Evolutionary conservation across 495 filamentous ascomycete species (phyloP).

Genomic region (Aspergillus egyptiacus): DNA sequence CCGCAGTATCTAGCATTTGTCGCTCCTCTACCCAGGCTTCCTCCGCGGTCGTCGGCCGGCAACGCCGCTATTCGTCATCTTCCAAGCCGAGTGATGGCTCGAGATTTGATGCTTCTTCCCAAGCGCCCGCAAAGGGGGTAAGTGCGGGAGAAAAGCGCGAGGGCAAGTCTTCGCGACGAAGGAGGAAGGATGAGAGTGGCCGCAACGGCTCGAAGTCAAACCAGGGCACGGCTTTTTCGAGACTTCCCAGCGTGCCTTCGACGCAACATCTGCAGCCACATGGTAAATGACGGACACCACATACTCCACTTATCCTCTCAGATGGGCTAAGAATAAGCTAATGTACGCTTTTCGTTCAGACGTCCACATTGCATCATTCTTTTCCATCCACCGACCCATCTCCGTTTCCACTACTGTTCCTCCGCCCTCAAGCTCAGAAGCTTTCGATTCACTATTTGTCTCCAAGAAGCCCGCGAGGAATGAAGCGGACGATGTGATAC

Average conservation of each 20-base stretch:
- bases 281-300: conserved; percentile 43
- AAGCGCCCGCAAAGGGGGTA: conserved; percentile 38
- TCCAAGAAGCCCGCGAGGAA: conserved; percentile 43
- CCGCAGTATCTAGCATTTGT: conserved; percentile 34
- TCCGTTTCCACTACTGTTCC: conserved; percentile 78
- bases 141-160: conserved; percentile 33
- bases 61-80: conserved; percentile 50
- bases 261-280: conserved; percentile 71
- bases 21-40: conserved; percentile 27
- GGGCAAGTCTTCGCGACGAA: conserved; percentile 31
- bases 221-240: conserved; percentile 43
- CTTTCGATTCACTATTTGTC: conserved; percentile 77
- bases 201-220: conserved; percentile 35
- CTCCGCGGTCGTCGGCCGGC: conserved; percentile 34
- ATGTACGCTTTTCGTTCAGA: conserved; percentile 45
- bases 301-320: background rate
- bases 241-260: conserved; percentile 76
- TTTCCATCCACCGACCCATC: conserved; percentile 91
- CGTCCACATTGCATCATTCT: conserved; percentile 83
- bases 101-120: conserved; percentile 35
- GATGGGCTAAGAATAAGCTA: background rate
- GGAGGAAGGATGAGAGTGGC: conserved; percentile 33
- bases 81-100: conserved; percentile 49
- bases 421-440: conserved; percentile 58
- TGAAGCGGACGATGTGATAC: conserved; percentile 61